phyloP scores from a whole-genome alignment of 352 stramenopile genomes.

The Plasmopara viticola region DNA sequence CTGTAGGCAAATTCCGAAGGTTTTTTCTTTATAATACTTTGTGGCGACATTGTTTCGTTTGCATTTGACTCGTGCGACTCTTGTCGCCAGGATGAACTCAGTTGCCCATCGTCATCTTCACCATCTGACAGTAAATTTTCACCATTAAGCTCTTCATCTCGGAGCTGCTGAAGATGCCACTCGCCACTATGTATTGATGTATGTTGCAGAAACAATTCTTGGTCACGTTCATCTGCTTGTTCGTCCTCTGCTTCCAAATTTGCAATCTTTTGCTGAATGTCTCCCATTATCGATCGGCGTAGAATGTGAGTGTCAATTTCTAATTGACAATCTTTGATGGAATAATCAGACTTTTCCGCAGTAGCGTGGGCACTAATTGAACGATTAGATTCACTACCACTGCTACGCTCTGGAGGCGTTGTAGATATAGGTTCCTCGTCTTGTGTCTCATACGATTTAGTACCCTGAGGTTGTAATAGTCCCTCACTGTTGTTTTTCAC shows the following conservation, averaged over 20 bases:
- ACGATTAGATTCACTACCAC: slow-evolving; percentile 1
- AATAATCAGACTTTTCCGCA: not conserved
- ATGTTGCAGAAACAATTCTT: slow-evolving; percentile 35
- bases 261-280: slow-evolving; percentile 47
- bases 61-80: slow-evolving; percentile 2
- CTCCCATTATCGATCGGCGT: slow-evolving; percentile 32
- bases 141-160: slow-evolving; percentile 7
- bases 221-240: slow-evolving; percentile 23
- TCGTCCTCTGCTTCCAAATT: slow-evolving; percentile 37
- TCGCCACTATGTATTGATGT: slow-evolving; percentile 31
- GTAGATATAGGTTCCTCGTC: not conserved
- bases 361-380: slow-evolving; percentile 3
- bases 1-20: not conserved
- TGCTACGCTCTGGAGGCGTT: not conserved
- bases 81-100: slow-evolving; percentile 24
- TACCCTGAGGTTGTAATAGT: not conserved
- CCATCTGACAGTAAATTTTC: slow-evolving; percentile 9
- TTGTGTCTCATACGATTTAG: not conserved
- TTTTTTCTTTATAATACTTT: not conserved
- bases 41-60: not conserved
- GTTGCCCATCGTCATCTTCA: slow-evolving; percentile 8
- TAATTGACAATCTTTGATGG: not conserved
- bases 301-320: slow-evolving; percentile 2
- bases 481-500: not conserved
- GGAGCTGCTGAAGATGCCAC: slow-evolving; percentile 23